A percentile compares a stretch with the other conserved stretches of the same genome.
Evolutionary conservation across 2,329 filamentous ascomycete species (phyloP).

Genomic region (Cercospora sojina): DNA sequence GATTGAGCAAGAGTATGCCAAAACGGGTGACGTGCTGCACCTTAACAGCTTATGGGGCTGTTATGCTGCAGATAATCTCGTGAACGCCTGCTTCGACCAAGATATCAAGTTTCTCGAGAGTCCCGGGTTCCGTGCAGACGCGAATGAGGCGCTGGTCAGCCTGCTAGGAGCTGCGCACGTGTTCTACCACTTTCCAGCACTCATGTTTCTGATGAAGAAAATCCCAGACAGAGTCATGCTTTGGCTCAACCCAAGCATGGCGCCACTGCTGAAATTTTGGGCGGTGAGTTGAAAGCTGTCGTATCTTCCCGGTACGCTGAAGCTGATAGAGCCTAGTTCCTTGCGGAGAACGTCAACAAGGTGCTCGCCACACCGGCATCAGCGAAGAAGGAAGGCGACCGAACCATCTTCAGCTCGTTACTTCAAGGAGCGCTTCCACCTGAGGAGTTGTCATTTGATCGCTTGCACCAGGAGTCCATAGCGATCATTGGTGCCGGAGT

Average conservation of each 20-base stretch:
- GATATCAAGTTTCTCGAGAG: constrained; percentile 13
- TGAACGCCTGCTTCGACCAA: constrained; percentile 14
- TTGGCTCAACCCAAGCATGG: constrained; percentile 5
- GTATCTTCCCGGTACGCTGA: not conserved
- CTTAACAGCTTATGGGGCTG: constrained; percentile 17
- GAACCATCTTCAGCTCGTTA: constrained; percentile 17
- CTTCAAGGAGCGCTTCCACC: constrained; percentile 22
- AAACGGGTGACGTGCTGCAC: constrained; percentile 4
- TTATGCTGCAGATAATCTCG: constrained; percentile 18
- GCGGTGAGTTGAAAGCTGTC: not conserved
- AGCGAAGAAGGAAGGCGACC: constrained; percentile 2
- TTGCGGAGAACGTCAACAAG: not conserved
- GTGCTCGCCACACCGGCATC: not conserved
- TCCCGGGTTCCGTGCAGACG: constrained; percentile 8
- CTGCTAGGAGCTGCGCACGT: not conserved
- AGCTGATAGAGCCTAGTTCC: not conserved
- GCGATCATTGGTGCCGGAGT: constrained; percentile 49
- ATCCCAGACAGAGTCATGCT: not conserved
- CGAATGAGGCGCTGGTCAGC: constrained; percentile 12
- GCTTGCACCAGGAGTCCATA: constrained; percentile 44
- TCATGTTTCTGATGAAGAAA: constrained; percentile 1
- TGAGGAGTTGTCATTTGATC: constrained; percentile 39
- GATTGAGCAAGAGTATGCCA: constrained; percentile 12
- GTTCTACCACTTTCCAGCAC: constrained; percentile 3
- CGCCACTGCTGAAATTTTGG: constrained; percentile 9